A percentile compares a stretch with the other conserved stretches of the same genome.
Evolutionary conservation across 2,329 filamentous ascomycete genomes (phyloP).

Genomic region (Tolypocladium capitatum): DNA sequence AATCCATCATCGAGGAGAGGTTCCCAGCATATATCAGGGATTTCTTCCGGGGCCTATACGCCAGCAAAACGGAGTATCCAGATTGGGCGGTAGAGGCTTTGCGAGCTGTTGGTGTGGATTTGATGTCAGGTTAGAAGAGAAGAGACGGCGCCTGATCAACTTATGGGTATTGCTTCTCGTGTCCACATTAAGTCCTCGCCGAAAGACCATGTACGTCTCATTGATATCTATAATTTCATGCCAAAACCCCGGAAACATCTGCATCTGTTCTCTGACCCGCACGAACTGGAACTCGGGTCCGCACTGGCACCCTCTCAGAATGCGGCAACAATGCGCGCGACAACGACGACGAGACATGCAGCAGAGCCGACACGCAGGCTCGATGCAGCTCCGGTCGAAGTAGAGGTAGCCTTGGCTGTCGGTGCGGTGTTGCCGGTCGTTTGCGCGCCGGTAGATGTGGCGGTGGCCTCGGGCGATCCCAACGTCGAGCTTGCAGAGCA

Average conservation of each 20-base stretch:
- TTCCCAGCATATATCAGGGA: conserved; percentile 65
- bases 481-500: conserved; percentile 9
- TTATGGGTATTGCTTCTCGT: background rate
- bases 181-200: background rate
- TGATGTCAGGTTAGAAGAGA: conserved; percentile 9
- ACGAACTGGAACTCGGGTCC: background rate
- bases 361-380: conserved; percentile 9
- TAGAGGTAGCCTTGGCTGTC: conserved; percentile 1
- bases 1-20: conserved; percentile 67
- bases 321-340: conserved; percentile 10
- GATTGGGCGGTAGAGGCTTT: conserved; percentile 76
- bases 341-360: conserved; percentile 10
- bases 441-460: background rate
- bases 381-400: conserved; percentile 6
- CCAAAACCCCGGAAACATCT: background rate
- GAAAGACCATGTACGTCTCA: background rate
- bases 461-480: background rate
- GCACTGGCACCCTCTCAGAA: conserved; percentile 7
- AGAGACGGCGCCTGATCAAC: background rate
- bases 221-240: background rate
- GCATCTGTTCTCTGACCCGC: background rate
- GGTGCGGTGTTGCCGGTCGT: background rate
- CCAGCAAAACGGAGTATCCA: conserved; percentile 52
- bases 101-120: conserved; percentile 63
- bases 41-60: conserved; percentile 68